Base-by-base conservation (phyloP, 2,329 filamentous ascomycete genomes). In the Stemphylium beticola region DNA sequence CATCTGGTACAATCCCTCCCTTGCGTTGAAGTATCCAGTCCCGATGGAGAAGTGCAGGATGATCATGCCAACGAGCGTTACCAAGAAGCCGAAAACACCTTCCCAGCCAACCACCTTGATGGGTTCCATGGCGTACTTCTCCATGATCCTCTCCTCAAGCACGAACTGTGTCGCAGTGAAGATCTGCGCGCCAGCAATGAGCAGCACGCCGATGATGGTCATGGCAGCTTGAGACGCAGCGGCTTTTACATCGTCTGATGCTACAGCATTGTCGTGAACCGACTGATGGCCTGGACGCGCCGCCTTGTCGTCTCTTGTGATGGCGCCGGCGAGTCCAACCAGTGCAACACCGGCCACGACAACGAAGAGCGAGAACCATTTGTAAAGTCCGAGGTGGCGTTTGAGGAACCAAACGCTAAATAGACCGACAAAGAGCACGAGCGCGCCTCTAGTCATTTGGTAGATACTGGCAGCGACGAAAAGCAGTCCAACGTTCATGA, bases 161-260 rank as follows among this genome's bases (percentile, higher is more conserved):
- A 98, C 95, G 68, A 98, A 99, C 75, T 99, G 95, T 1, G 91
- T 91, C 0, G 95, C 95, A 0, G 95, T 98, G 74, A 99, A 98
- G 71, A 99, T 90, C 78, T 99, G 95, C 1, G 93, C 95, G 2
- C 89, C 90, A 3, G 95, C 95, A 72, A 99, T 98, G 52, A 98
- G 82, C 18, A 95, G 79, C 14, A 99, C 90, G 24, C 95, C 95
- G 26, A 97, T 78, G 48, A 96, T 78, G 0, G 92, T 91, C 62
- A 85, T 80, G 2, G 90, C 76, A 7, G 90, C 85, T 45, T 83
- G 82, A 0, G 84, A 80, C 3, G 81, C 78, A 36, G 80, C 77
- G 29, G 78, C 55, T 29, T 58, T 51, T 11, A 40, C 69, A 12
- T 52, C 58, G 33, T 49, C 43, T 2, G 65, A 59, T 81, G 77